Evolutionary conservation across 768 basidiomycete species (phyloP).

Genomic region (Naganishia randhawae): DNA sequence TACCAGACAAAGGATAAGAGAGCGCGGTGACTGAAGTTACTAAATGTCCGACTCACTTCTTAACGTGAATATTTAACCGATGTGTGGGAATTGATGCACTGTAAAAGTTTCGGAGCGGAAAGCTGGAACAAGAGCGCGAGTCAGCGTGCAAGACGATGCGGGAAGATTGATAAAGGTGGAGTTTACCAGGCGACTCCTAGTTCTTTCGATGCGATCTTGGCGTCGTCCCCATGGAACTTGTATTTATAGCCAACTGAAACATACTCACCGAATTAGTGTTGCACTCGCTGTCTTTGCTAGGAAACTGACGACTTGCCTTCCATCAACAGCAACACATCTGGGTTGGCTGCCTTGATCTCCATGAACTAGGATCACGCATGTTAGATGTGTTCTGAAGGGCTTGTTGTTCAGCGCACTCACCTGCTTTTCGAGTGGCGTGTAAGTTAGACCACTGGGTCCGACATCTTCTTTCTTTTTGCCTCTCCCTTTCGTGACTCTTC

Average conservation of each 20-base stretch:
- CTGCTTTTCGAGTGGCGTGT: conserved; percentile 51
- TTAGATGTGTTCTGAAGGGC: neutral
- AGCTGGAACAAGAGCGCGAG: conserved; percentile 29
- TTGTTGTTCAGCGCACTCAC: neutral
- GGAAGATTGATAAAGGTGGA: neutral
- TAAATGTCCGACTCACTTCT: conserved; percentile 37
- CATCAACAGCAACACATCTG: conserved; percentile 48
- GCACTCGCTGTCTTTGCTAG: neutral
- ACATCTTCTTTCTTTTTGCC: conserved; percentile 48
- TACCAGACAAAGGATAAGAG: conserved; percentile 18
- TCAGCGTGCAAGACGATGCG: neutral
- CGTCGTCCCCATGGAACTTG: conserved; percentile 51
- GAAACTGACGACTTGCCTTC: conserved; percentile 39
- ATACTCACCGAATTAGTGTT: neutral
- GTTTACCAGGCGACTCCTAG: conserved; percentile 48
- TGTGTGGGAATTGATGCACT: conserved; percentile 50
- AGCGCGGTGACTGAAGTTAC: neutral
- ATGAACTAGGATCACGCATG: conserved; percentile 33
- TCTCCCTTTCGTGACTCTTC: conserved; percentile 31
- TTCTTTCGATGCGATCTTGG: conserved; percentile 49
- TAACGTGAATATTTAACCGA: conserved; percentile 50
- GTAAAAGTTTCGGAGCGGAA: conserved; percentile 50
- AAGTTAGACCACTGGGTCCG: conserved; percentile 48
- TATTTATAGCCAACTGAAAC: conserved; percentile 49
- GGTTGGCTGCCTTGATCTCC: conserved; percentile 47